Conservation (phyloP, 352 stramenopile species). For the Aphanomyces euteiches region DNA sequence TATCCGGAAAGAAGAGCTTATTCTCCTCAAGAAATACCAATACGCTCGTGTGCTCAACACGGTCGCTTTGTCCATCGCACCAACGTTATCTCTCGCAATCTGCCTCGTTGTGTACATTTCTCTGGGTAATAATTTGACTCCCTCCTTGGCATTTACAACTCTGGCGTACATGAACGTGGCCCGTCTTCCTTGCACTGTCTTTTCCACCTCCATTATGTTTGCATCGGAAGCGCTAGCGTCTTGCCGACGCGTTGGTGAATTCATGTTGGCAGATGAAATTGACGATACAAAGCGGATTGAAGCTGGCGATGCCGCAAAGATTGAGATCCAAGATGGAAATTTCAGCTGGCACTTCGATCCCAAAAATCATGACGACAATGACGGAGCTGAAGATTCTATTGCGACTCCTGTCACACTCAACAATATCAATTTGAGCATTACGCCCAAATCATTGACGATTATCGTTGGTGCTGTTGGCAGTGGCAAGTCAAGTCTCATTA, state of each 20-base stretch:
- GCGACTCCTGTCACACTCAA: constrained; percentile 26
- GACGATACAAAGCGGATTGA: background rate
- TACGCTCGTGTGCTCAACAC: constrained; percentile 32
- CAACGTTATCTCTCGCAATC: background rate
- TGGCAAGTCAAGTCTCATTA: constrained; percentile 87
- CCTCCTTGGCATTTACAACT: constrained; percentile 51
- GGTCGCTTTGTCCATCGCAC: background rate
- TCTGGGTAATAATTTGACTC: constrained; percentile 52
- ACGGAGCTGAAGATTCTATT: background rate
- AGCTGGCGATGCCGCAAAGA: background rate
- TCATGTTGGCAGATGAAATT: constrained; percentile 34
- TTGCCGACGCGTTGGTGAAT: constrained; percentile 31
- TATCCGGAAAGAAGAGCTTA: constrained; percentile 45
- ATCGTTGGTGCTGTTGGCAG: constrained; percentile 59
- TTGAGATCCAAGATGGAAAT: background rate
- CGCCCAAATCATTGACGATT: constrained; percentile 37
- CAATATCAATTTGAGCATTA: background rate
- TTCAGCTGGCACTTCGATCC: background rate
- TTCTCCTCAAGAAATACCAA: constrained; percentile 48
- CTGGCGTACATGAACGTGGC: constrained; percentile 52
- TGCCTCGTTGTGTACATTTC: constrained; percentile 22
- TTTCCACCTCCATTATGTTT: constrained; percentile 45
- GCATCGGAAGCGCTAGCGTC: constrained; percentile 46
- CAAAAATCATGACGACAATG: background rate
- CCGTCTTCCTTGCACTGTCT: constrained; percentile 51